A percentile compares a stretch with the other conserved stretches of the same genome.
These are phyloP conservation scores for Capsicum rhomboideum DNA, from an alignment of 257 asterid genomes.

Conservation along the genomic window DNA sequence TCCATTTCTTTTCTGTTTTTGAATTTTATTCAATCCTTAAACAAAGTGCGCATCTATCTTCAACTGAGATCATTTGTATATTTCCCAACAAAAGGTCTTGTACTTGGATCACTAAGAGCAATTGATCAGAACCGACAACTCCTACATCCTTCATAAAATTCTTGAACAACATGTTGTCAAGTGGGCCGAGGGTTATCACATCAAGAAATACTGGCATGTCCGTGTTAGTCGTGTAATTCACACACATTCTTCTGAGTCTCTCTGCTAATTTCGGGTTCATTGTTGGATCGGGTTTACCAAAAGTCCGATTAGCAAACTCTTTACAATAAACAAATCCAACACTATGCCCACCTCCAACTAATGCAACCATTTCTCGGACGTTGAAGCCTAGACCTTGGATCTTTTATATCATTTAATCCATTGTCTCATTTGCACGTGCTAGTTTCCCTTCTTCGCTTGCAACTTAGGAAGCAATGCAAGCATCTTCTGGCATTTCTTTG, in stretches of 20 bases:
- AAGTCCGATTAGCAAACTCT: conserved; percentile 16
- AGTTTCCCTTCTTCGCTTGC: conserved; percentile 12
- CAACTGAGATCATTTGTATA: too few relatives aligned
- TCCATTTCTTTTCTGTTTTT: too few relatives aligned
- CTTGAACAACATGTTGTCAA: conserved; percentile 19
- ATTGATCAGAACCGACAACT: conserved; percentile 5
- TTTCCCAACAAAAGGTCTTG: conserved; percentile 16
- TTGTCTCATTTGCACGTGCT: not conserved
- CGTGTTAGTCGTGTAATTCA: not conserved
- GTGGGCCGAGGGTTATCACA: conserved; percentile 16
- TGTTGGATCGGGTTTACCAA: not conserved
- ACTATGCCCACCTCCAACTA: conserved; percentile 21
- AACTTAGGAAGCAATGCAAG: conserved; percentile 5
- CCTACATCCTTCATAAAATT: conserved; percentile 20
- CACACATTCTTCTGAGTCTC: conserved; percentile 6
- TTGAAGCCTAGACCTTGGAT: conserved; percentile 12
- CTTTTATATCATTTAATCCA: conserved; percentile 2
- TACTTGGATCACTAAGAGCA: conserved; percentile 18
- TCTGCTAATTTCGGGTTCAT: conserved; percentile 8
- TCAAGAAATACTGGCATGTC: conserved; percentile 17
- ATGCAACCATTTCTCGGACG: conserved; percentile 23
- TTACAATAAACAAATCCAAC: conserved; percentile 24
- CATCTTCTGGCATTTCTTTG: not conserved
- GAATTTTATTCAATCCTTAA: too few relatives aligned
- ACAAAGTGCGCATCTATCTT: too few relatives aligned